These are phyloP conservation scores for Penstemon eatonii DNA, from an alignment of 257 asterid genomes.

Conservation along the genomic window DNA sequence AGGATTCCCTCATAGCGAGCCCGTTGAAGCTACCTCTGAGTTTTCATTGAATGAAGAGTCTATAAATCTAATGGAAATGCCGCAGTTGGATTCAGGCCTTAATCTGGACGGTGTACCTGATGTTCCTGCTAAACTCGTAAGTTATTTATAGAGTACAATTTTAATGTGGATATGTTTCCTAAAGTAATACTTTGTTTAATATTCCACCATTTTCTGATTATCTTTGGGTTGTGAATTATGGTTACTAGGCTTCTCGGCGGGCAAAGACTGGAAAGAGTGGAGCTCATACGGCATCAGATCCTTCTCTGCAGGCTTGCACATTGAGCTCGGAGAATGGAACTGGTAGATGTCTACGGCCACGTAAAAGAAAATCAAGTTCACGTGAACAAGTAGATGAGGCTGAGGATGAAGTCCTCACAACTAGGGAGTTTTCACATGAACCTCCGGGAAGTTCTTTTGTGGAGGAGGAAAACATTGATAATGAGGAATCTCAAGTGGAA, in stretches of 20 bases:
- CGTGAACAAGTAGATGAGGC: slow-evolving; percentile 43
- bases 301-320: slow-evolving; percentile 37
- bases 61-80: slow-evolving; percentile 32
- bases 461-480: slow-evolving; percentile 39
- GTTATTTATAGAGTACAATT: slow-evolving; percentile 17
- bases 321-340: slow-evolving; percentile 40
- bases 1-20: slow-evolving; percentile 37
- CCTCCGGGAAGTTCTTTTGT: slow-evolving; percentile 32
- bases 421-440: slow-evolving; percentile 40
- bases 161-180: slow-evolving; percentile 10
- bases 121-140: slow-evolving; percentile 58
- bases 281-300: slow-evolving; percentile 32
- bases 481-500: slow-evolving; percentile 46
- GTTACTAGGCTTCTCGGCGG: slow-evolving; percentile 55
- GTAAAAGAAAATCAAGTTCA: slow-evolving; percentile 31
- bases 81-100: slow-evolving; percentile 39
- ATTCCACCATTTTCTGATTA: slow-evolving; percentile 7
- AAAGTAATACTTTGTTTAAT: not conserved
- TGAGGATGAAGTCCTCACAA: slow-evolving; percentile 40
- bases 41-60: slow-evolving; percentile 43
- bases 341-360: slow-evolving; percentile 51
- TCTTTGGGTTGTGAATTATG: slow-evolving; percentile 11
- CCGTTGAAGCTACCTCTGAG: slow-evolving; percentile 44
- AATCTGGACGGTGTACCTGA: slow-evolving; percentile 40
- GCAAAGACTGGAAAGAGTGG: slow-evolving; percentile 41